Conservation (phyloP, 2,329 filamentous ascomycete genomes). For the Aspergillus arachidicola region DNA sequence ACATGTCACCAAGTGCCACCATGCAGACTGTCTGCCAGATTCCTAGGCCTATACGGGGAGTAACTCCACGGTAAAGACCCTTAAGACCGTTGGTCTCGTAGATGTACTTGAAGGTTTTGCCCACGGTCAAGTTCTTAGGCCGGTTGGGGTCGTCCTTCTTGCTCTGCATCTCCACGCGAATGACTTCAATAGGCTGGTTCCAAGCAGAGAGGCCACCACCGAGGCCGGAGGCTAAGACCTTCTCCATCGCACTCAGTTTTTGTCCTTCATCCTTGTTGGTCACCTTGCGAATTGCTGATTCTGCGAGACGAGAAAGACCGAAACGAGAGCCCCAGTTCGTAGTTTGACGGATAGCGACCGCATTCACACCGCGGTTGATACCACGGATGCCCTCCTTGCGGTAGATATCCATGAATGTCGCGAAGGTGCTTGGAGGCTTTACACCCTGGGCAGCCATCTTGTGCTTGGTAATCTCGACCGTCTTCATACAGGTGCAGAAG, state of each 20-base stretch:
- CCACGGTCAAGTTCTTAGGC: slow-evolving; percentile 98
- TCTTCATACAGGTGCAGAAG: slow-evolving; percentile 99
- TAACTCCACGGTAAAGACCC: slow-evolving; percentile 93
- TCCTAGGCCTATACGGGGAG: slow-evolving; percentile 89
- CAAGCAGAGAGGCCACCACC: slow-evolving; percentile 95
- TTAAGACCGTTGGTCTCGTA: slow-evolving; percentile 84
- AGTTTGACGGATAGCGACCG: slow-evolving; percentile 97
- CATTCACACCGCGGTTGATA: slow-evolving; percentile 99
- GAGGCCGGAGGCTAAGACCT: slow-evolving; percentile 81
- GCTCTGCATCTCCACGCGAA: slow-evolving; percentile 99
- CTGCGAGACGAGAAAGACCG: slow-evolving; percentile 87
- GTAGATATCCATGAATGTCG: slow-evolving; percentile 97
- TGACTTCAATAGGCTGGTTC: slow-evolving; percentile 99
- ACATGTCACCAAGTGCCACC: slow-evolving; percentile 98
- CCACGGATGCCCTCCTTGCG: slow-evolving; percentile 88
- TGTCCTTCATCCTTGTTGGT: slow-evolving; percentile 79
- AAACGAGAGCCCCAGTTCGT: slow-evolving; percentile 99
- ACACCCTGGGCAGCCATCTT: slow-evolving; percentile 83
- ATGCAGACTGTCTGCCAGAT: slow-evolving; percentile 99
- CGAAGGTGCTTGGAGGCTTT: slow-evolving; percentile 86
- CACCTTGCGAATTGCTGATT: slow-evolving; percentile 77
- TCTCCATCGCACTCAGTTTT: slow-evolving; percentile 79
- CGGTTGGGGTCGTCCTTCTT: slow-evolving; percentile 98
- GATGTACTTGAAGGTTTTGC: slow-evolving; percentile 80
- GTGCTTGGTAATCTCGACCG: slow-evolving; percentile 98